Conservation (phyloP, 805 yeast species). For the Huiozyma naganishii region DNA sequence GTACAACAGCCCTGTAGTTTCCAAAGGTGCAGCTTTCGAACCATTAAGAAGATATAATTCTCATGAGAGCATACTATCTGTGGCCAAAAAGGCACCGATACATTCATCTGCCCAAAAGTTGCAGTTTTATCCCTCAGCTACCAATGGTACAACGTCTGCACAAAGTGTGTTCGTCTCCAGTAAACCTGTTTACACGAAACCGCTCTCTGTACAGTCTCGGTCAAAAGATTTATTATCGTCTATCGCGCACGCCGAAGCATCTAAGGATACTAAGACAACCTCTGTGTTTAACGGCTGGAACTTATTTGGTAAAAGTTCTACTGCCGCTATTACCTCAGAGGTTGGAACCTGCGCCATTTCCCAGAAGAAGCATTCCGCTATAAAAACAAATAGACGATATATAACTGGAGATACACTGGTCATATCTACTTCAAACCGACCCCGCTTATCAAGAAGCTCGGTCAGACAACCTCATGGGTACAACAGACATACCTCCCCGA, state of each 20-base stretch:
- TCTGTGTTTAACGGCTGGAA: constrained; percentile 15
- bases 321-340: background rate
- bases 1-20: constrained; percentile 1
- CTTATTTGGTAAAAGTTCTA: constrained; percentile 7
- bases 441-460: too few species aligned
- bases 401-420: constrained; percentile 2
- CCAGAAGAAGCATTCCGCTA: too few species aligned
- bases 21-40: constrained; percentile 1
- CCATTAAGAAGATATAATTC: constrained; percentile 25
- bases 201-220: constrained; percentile 1
- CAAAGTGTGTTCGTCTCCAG: background rate
- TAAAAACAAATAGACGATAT: background rate
- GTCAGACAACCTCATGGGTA: too few species aligned
- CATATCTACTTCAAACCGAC: constrained; percentile 1
- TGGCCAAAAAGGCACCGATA: background rate
- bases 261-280: background rate
- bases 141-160: background rate
- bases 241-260: background rate
- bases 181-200: background rate
- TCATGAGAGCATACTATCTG: constrained; percentile 26
- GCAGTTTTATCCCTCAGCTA: constrained; percentile 3
- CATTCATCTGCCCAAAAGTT: constrained; percentile 1
- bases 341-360: background rate
- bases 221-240: constrained; percentile 10
- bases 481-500: too few species aligned